Base-by-base conservation (phyloP, 2,329 filamentous ascomycete species). In the Escovopsis sp. region DNA sequence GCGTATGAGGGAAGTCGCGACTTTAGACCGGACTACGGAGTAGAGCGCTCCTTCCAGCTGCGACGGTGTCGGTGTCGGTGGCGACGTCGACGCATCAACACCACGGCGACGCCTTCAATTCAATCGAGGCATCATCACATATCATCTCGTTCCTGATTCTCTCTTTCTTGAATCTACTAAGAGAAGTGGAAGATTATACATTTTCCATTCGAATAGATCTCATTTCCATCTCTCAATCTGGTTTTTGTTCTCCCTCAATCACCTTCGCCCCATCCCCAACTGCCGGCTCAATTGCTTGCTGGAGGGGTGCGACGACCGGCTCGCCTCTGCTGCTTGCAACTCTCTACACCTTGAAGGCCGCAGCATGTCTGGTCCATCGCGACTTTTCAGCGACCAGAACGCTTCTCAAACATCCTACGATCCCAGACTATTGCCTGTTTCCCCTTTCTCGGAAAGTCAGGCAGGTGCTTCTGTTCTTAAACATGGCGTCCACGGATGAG, bases 361-460 rank as follows among this genome's bases (percentile, higher is more conserved):
- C 44, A 45, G 44, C 44, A 45, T 45, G 44, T 45, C 44, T 45
- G 30, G 35, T 35, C 34, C 39, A 43, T 37, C 41, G 38, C 44
- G 39, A 43, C 37, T 41, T 39, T 41, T 36, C 41, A 45, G 44
- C 38, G 36, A 43, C 39, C 44, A 35, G 37, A 45, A 40, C 30
- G 34, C 40, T 25, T 31, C 35, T n/a, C 31, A 25, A 16, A 20
- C 33, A 20, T 39, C 12, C 25, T 15, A 2, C 7, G 7, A 10
- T 39, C 24, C 24, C 24, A n/a, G 31, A 25, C n/a, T 25, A 4
- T 7, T 6, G 7, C 25, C 14, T n/a, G 31, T 24, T 36, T 32
- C 20, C 14, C 14, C 2, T 30, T 30, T 30, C 9, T 11, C 4
- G 27, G 9, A 30, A 9, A 9, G 27, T 7, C 27, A 30, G 27